Evolutionary conservation across 495 filamentous ascomycete species (phyloP).

Genomic region (Podospora conica): DNA sequence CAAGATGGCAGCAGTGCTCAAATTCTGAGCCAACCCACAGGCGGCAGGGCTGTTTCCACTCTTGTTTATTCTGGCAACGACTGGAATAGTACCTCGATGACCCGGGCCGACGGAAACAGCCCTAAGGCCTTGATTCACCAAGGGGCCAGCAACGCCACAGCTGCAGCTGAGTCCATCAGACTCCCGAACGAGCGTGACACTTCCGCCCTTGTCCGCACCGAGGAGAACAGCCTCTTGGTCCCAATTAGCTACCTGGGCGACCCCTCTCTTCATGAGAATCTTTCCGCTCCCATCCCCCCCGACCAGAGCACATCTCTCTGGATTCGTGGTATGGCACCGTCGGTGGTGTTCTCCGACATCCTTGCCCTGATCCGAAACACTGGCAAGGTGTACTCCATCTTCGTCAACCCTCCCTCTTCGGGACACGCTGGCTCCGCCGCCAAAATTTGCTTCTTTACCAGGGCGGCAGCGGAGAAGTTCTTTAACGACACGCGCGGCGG

Average conservation of each 20-base stretch:
- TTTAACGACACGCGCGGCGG: neutral
- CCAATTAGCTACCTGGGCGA: neutral
- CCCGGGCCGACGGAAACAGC: too few relatives aligned
- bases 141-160: too few relatives aligned
- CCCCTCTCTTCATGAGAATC: neutral
- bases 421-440: neutral
- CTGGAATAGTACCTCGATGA: too few relatives aligned
- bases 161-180: too few relatives aligned
- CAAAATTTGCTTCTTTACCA: neutral
- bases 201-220: too few relatives aligned
- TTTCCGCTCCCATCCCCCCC: neutral
- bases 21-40: too few relatives aligned
- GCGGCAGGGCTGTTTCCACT: too few relatives aligned
- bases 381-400: neutral
- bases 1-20: too few relatives aligned
- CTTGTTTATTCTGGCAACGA: too few relatives aligned
- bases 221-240: too few relatives aligned
- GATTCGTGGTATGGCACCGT: neutral
- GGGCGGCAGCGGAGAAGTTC: neutral
- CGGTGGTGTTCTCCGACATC: neutral
- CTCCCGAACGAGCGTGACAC: too few relatives aligned
- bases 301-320: neutral
- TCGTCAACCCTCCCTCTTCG: neutral
- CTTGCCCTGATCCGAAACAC: neutral
- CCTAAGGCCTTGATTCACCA: too few relatives aligned